A percentile compares a stretch with the other conserved stretches of the same genome.
Conservation (phyloP, 2,329 filamentous ascomycete species). For the Exophiala lecanii-corni region DNA sequence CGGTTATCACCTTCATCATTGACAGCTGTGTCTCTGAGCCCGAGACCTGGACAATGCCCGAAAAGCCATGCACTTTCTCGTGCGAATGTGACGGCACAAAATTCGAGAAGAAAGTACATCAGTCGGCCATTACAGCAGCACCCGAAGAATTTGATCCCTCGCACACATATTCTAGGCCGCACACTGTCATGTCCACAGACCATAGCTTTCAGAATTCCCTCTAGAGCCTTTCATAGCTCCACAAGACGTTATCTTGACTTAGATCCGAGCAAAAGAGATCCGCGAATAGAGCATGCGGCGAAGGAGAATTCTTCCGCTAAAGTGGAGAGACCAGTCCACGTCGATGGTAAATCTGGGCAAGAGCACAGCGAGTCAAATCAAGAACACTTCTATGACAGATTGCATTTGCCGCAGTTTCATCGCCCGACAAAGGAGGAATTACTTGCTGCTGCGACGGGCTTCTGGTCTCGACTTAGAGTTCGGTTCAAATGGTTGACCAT, state of each 20-base stretch:
- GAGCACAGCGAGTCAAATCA: conserved; percentile 15
- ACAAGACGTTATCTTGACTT: conserved; percentile 12
- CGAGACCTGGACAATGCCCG: background rate
- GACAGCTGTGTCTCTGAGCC: background rate
- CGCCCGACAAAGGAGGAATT: conserved; percentile 91
- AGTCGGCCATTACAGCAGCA: background rate
- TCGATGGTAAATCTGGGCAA: conserved; percentile 20
- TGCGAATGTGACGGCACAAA: background rate
- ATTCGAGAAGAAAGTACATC: background rate
- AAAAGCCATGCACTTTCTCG: background rate
- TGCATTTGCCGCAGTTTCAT: conserved; percentile 71
- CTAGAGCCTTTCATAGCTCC: conserved; percentile 11
- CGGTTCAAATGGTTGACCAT: conserved; percentile 99
- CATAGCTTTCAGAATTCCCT: background rate
- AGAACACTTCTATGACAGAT: conserved; percentile 52
- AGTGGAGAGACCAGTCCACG: conserved; percentile 21
- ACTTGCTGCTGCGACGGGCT: conserved; percentile 82
- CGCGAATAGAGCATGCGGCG: conserved; percentile 14
- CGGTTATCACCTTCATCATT: conserved; percentile 17
- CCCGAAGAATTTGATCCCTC: background rate
- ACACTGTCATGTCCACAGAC: background rate
- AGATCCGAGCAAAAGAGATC: conserved; percentile 26
- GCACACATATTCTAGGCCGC: background rate
- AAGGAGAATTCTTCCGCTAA: conserved; percentile 21
- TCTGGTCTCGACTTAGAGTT: conserved; percentile 83